Percentiles rank a stretch among this genome's conserved stretches.
Evolutionary conservation across 176 grass and related monocot genomes (phyloP).

Genomic region (Elaeis guineensis): DNA sequence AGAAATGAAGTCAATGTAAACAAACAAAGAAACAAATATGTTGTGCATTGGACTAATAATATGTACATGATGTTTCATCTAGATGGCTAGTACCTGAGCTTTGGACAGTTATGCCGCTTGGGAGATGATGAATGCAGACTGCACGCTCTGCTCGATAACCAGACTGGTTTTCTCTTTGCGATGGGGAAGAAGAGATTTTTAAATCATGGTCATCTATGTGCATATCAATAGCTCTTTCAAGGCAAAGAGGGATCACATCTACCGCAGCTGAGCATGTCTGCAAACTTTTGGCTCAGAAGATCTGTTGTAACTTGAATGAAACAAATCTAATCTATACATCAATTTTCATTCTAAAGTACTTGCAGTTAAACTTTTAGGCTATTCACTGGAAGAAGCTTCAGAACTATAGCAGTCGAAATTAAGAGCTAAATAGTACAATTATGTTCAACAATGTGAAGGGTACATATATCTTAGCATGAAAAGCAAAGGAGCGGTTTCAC

Average conservation of each 20-base stretch:
- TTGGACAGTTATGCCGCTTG: constrained; percentile 61
- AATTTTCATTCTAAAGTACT: too few relatives aligned
- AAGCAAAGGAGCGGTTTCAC: too few relatives aligned
- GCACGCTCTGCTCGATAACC: constrained; percentile 16
- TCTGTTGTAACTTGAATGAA: constrained; percentile 13
- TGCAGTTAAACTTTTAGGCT: too few relatives aligned
- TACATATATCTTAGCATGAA: too few relatives aligned
- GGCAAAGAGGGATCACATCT: constrained; percentile 81
- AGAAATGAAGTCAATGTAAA: too few relatives aligned
- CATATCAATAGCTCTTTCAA: constrained; percentile 47
- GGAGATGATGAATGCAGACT: constrained; percentile 43
- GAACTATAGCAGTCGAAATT: too few relatives aligned
- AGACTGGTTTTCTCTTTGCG: constrained; percentile 15
- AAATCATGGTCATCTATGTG: constrained; percentile 56
- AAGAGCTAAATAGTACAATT: too few relatives aligned
- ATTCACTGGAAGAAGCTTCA: too few relatives aligned
- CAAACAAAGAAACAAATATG: too few relatives aligned
- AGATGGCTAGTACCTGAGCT: constrained; percentile 58
- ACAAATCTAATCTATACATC: too few relatives aligned
- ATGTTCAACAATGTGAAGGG: too few relatives aligned
- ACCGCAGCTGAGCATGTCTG: constrained; percentile 62
- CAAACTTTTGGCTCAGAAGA: constrained; percentile 40
- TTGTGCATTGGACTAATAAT: not conserved
- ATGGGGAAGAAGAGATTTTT: constrained; percentile 35
- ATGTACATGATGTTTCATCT: not conserved